Conservation (phyloP, 164 flowering plant species). For the Vitis amurensis region DNA sequence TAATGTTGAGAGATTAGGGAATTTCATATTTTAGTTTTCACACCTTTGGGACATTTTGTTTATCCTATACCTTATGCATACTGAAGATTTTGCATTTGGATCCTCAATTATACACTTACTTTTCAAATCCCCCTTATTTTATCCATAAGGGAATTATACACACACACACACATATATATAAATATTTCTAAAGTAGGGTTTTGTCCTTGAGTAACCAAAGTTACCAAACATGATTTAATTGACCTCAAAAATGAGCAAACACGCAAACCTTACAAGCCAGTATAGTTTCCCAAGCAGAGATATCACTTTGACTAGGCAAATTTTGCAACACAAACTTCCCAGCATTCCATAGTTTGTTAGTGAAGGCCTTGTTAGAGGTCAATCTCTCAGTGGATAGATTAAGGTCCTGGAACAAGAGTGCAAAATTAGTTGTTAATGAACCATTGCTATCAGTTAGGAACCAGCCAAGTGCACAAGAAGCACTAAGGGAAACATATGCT, state of each 20-base stretch:
- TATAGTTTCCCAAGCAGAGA: conserved; percentile 59
- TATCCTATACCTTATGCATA: too few relatives aligned
- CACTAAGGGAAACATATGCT: neutral
- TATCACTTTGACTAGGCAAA: conserved; percentile 66
- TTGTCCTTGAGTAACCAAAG: neutral
- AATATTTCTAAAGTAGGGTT: too few relatives aligned
- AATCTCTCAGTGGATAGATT: conserved; percentile 86
- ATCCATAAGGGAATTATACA: too few relatives aligned
- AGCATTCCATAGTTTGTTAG: conserved; percentile 97
- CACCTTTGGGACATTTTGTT: too few relatives aligned
- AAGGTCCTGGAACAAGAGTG: conserved; percentile 65
- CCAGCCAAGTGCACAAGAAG: neutral
- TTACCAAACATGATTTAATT: neutral
- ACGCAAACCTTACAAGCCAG: conserved; percentile 58
- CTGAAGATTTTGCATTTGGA: too few relatives aligned
- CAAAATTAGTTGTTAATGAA: neutral
- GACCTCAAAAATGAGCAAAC: neutral
- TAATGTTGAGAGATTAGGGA: too few relatives aligned
- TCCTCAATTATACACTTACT: too few relatives aligned
- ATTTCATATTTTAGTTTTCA: too few relatives aligned
- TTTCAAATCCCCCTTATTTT: too few relatives aligned
- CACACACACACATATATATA: too few relatives aligned
- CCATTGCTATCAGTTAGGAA: neutral
- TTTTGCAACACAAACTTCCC: conserved; percentile 93
- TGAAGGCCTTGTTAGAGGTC: conserved; percentile 93